Conservation (phyloP, 257 asterid genomes). For the Jacaranda copaia region DNA sequence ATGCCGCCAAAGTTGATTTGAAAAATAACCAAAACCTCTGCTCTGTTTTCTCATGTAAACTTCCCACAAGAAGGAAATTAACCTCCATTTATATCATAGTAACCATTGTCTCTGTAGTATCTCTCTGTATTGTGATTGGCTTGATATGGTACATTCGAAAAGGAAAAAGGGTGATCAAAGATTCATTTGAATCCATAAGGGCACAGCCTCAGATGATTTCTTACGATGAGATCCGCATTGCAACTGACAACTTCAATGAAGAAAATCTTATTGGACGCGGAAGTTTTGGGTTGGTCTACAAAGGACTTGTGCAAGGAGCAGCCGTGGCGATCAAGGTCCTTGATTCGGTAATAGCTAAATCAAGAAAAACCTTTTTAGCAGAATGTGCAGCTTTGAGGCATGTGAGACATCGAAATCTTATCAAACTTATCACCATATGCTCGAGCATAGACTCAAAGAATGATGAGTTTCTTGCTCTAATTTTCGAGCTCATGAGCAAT, state of each 20-base stretch:
- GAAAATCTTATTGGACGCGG: constrained; percentile 64
- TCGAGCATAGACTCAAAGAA: constrained; percentile 54
- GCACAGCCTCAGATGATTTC: constrained; percentile 48
- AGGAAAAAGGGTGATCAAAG: constrained; percentile 21
- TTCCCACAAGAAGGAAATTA: constrained; percentile 1
- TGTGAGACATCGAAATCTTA: constrained; percentile 65
- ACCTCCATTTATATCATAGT: constrained; percentile 25
- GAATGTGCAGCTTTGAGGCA: constrained; percentile 62
- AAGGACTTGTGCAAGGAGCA: constrained; percentile 49
- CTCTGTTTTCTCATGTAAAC: constrained; percentile 28
- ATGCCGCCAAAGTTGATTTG: constrained; percentile 51
- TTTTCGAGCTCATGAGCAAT: constrained; percentile 64
- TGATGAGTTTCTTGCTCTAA: constrained; percentile 57
- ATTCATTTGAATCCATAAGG: constrained; percentile 27
- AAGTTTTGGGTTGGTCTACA: constrained; percentile 63
- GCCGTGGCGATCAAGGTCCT: constrained; percentile 61
- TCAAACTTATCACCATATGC: constrained; percentile 57
- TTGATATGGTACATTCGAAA: constrained; percentile 38
- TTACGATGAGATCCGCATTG: constrained; percentile 57
- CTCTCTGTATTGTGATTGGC: constrained; percentile 33
- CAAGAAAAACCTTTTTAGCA: constrained; percentile 48
- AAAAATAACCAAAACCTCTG: constrained; percentile 57
- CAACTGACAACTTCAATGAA: constrained; percentile 51
- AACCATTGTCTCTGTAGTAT: constrained; percentile 20
- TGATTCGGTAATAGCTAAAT: constrained; percentile 33